Conservation (phyloP, 495 filamentous ascomycete genomes). For the Annulohypoxylon maeteangense region DNA sequence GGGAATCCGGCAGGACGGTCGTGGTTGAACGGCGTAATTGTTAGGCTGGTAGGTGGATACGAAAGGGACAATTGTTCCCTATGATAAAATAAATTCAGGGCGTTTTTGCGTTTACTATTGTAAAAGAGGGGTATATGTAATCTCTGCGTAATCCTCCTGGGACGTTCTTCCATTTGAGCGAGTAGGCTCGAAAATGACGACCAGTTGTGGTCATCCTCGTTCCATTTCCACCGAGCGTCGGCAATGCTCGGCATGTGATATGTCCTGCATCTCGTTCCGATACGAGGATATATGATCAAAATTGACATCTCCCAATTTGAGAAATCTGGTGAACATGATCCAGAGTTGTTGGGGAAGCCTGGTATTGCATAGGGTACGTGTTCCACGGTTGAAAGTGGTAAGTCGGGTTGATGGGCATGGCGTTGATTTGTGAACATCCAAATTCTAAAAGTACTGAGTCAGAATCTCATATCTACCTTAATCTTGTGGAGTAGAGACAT, state of each 20-base stretch:
- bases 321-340: slow-evolving; percentile 18
- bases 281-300: slow-evolving; percentile 12
- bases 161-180: background rate
- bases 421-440: slow-evolving; percentile 40
- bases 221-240: slow-evolving; percentile 4
- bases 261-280: slow-evolving; percentile 14
- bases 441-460: slow-evolving; percentile 40
- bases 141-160: background rate
- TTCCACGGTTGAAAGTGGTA: slow-evolving; percentile 46
- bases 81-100: background rate
- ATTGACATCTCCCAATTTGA: slow-evolving; percentile 31
- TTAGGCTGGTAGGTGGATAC: background rate
- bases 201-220: slow-evolving; percentile 5
- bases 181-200: slow-evolving; percentile 17
- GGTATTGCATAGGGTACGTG: slow-evolving; percentile 45
- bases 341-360: slow-evolving; percentile 23
- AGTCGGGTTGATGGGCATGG: slow-evolving; percentile 38
- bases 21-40: slow-evolving; percentile 7
- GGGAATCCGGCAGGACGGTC: slow-evolving; percentile 3
- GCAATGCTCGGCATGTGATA: slow-evolving; percentile 22
- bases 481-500: slow-evolving; percentile 2
- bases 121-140: background rate
- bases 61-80: background rate
- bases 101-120: background rate
- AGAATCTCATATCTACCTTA: slow-evolving; percentile 21